Evolutionary conservation across 345 rosid genomes (phyloP).

Genomic region (Kandelia obovata): DNA sequence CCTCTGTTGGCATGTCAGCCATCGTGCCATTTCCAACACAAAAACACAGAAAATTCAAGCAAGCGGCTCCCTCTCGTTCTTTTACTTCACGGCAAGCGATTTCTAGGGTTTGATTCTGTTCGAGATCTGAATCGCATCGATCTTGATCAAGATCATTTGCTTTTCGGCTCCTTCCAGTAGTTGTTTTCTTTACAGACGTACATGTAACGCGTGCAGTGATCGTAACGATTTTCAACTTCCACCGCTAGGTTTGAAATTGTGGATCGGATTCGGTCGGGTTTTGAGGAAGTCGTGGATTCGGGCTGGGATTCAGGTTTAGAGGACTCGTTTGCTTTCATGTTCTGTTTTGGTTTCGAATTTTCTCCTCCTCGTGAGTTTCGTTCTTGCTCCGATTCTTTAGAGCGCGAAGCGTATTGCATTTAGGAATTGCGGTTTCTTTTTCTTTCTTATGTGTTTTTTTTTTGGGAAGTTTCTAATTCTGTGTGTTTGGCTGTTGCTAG

Average conservation of each 20-base stretch:
- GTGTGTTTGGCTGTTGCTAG: slow-evolving; percentile 28
- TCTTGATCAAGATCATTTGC: background rate
- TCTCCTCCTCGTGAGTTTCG: slow-evolving; percentile 52
- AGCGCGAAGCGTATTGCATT: background rate
- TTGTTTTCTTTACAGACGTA: too few species aligned
- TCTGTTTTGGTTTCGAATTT: slow-evolving; percentile 45
- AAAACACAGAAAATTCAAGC: slow-evolving; percentile 8
- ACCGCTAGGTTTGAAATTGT: background rate
- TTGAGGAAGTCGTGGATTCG: slow-evolving; percentile 4
- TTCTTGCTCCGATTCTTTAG: background rate
- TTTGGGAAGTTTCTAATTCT: background rate
- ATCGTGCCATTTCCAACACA: slow-evolving; percentile 5
- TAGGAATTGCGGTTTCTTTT: background rate
- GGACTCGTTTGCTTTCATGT: slow-evolving; percentile 41
- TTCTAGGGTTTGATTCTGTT: background rate
- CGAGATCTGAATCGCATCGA: background rate
- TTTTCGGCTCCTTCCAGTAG: background rate
- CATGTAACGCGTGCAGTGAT: too few species aligned
- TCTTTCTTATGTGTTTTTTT: background rate
- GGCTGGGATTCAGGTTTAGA: slow-evolving; percentile 13
- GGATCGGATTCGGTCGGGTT: slow-evolving; percentile 9
- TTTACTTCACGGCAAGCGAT: background rate
- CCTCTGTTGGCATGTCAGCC: slow-evolving; percentile 22
- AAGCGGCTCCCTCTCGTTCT: slow-evolving; percentile 3
- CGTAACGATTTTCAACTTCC: background rate